A percentile compares a stretch with the other conserved stretches of the same genome.
These are phyloP conservation scores for Ophiostoma australiae DNA, from an alignment of 2,329 filamentous ascomycete species.

Conservation along the genomic window DNA sequence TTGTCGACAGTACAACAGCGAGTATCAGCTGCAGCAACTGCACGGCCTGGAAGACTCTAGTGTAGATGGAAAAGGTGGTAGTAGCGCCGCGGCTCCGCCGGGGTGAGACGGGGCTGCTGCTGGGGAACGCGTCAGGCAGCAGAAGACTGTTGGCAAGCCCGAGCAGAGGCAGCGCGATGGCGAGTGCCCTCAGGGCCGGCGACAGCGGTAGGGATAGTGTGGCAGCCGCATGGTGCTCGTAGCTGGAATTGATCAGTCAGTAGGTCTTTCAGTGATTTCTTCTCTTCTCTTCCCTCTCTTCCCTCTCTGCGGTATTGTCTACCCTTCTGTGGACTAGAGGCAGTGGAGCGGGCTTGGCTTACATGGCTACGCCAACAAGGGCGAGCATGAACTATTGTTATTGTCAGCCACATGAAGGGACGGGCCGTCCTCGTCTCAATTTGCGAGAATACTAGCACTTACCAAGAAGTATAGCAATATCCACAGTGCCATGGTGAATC, in stretches of 20 bases:
- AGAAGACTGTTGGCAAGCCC: conserved; percentile 17
- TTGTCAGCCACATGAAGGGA: conserved; percentile 5
- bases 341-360: background rate
- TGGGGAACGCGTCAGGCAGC: conserved; percentile 4
- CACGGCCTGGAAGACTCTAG: conserved; percentile 13
- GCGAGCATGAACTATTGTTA: conserved; percentile 11
- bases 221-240: conserved; percentile 24
- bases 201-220: conserved; percentile 27
- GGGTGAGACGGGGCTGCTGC: background rate
- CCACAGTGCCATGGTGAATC: background rate
- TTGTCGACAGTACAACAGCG: conserved; percentile 42
- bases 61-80: background rate
- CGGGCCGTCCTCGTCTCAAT: background rate
- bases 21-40: conserved; percentile 31
- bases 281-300: too few species aligned
- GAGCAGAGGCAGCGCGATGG: conserved; percentile 14
- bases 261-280: background rate
- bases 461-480: conserved; percentile 9
- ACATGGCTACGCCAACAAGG: conserved; percentile 8
- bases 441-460: background rate
- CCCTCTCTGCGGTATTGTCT: background rate
- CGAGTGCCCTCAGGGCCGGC: conserved; percentile 19
- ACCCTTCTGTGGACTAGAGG: background rate
- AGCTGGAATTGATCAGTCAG: conserved; percentile 18
- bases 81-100: background rate